These are phyloP conservation scores for Cyathus striatus DNA, from an alignment of 768 basidiomycete species.

Conservation along the genomic window DNA sequence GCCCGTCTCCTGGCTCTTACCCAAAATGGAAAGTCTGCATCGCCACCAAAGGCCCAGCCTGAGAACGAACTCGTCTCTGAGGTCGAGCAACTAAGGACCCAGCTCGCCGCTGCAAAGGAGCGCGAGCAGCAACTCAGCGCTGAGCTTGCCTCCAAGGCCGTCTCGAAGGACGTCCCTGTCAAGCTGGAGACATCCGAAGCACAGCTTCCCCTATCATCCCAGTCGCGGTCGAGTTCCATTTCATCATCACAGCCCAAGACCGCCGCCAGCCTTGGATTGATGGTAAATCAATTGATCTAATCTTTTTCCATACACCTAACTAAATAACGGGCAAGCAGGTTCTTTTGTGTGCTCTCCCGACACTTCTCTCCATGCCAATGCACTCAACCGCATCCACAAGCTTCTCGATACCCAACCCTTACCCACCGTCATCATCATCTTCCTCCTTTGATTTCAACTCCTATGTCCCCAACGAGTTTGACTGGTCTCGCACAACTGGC, in stretches of 20 bases:
- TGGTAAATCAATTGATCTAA: slow-evolving; percentile 42
- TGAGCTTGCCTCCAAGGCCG: slow-evolving; percentile 44
- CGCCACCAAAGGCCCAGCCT: slow-evolving; percentile 15
- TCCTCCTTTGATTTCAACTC: slow-evolving; percentile 43
- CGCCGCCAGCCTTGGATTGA: slow-evolving; percentile 63
- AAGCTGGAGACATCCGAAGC: slow-evolving; percentile 60
- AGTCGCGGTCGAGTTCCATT: slow-evolving; percentile 29
- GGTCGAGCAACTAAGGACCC: slow-evolving; percentile 61
- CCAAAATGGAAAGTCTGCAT: slow-evolving; percentile 29
- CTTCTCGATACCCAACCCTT: slow-evolving; percentile 49
- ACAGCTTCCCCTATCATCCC: slow-evolving; percentile 38
- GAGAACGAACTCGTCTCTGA: slow-evolving; percentile 46
- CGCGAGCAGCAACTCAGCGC: slow-evolving; percentile 64
- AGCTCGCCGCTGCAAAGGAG: slow-evolving; percentile 59
- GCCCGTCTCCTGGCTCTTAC: slow-evolving; percentile 61
- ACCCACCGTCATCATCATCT: slow-evolving; percentile 37
- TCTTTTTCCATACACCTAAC: slow-evolving; percentile 5
- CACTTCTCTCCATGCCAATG: slow-evolving; percentile 63
- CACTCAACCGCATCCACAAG: slow-evolving; percentile 49
- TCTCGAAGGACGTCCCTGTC: slow-evolving; percentile 27
- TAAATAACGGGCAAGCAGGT: slow-evolving; percentile 42
- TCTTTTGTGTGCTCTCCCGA: slow-evolving; percentile 72
- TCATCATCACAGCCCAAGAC: slow-evolving; percentile 52
- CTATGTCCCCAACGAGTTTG: slow-evolving; percentile 46
- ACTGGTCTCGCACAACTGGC: slow-evolving; percentile 41